Conservation (phyloP, 1,284 basidiomycete species). For the Ustilago hordei region DNA sequence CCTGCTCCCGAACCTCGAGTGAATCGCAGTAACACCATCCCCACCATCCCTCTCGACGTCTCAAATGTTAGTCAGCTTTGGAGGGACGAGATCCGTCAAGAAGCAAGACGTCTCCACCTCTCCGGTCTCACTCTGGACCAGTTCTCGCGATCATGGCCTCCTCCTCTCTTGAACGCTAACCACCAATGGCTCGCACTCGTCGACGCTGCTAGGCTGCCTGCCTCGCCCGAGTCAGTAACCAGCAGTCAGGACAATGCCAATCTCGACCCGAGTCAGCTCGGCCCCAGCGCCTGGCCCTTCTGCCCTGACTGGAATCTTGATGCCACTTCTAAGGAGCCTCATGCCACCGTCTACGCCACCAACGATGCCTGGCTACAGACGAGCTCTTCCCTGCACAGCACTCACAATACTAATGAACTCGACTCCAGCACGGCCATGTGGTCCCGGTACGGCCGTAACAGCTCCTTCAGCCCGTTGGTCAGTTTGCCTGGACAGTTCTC, state of each 20-base stretch:
- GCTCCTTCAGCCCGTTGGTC: neutral
- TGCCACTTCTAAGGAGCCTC: neutral
- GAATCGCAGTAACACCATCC: neutral
- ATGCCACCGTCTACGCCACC: neutral
- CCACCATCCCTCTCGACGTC: neutral
- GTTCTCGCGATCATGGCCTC: neutral
- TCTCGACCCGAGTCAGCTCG: neutral
- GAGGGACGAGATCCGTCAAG: slow-evolving; percentile 4
- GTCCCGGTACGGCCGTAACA: neutral
- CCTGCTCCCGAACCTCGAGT: neutral
- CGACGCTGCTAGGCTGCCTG: neutral
- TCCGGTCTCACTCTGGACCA: neutral
- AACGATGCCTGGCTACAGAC: neutral
- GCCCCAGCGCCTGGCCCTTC: neutral
- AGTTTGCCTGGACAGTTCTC: neutral
- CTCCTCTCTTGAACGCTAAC: neutral
- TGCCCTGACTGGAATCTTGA: slow-evolving; percentile 1
- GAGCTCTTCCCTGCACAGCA: slow-evolving; percentile 1
- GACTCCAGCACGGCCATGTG: neutral
- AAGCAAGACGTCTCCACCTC: neutral
- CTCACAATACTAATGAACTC: neutral
- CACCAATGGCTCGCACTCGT: neutral
- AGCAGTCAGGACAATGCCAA: neutral
- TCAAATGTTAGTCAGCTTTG: slow-evolving; percentile 11
- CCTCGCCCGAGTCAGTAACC: slow-evolving; percentile 6